Conservation (phyloP, 2,329 filamentous ascomycete genomes). For the Sclerotinia subarctica region DNA sequence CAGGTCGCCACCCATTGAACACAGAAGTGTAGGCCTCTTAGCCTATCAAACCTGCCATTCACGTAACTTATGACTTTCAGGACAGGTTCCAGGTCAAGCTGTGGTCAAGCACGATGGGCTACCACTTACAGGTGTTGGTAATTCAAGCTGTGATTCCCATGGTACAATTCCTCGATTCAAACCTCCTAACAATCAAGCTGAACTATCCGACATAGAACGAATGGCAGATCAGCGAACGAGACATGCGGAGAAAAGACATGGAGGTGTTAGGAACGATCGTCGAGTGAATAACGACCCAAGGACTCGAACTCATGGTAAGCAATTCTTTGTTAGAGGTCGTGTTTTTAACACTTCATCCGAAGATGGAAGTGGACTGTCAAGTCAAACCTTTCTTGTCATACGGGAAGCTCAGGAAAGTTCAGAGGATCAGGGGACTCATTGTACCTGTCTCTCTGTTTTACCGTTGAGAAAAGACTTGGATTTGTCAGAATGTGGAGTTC, state of each 20-base stretch:
- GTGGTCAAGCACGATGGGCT: neutral
- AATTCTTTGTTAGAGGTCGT: neutral
- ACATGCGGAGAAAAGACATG: neutral
- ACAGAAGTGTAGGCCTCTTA: neutral
- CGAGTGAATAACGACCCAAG: too few species aligned
- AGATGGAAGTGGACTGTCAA: neutral
- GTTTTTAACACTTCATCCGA: neutral
- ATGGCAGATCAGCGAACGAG: slow-evolving; percentile 2
- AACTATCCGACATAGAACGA: neutral
- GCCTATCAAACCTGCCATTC: neutral
- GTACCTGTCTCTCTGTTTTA: slow-evolving; percentile 1
- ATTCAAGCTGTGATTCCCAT: neutral
- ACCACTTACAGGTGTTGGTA: neutral
- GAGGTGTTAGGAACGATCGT: neutral
- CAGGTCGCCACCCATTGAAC: neutral
- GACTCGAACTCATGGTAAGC: neutral
- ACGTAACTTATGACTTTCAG: neutral
- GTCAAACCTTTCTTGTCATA: neutral
- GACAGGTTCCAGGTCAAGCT: neutral
- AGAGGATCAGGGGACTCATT: neutral
- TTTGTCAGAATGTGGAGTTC: neutral
- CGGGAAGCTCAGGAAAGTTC: neutral
- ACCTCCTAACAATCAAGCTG: neutral
- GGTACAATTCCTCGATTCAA: neutral
- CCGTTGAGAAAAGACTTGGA: neutral